Base-by-base conservation (phyloP, 352 stramenopile genomes). In the Phytophthora palmivora region DNA sequence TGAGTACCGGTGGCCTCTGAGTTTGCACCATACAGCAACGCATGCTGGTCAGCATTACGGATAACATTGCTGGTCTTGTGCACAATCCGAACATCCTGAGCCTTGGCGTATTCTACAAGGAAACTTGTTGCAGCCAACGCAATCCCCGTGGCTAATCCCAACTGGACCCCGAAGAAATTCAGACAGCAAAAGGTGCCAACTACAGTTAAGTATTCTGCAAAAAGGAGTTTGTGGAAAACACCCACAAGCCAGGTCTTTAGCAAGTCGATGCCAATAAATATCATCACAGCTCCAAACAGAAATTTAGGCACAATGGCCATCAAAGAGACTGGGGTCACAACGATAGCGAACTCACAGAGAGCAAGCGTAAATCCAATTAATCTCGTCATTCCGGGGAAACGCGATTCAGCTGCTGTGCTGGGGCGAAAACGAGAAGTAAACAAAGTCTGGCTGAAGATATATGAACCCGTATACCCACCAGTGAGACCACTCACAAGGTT, bases 211-310 rank as follows among this genome's bases (percentile, higher is more conserved):
- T 98, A 99, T 71, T 99, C 95, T 1, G 74, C 65, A 12, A 78
- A 65, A 1, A 88, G 74, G 10, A 92, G 52, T 53, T 91, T 92
- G 16, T 71, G 64, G 30, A 72, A 84, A 11, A 88, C 79, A 9
- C 69, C 78, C 16, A 91, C 51, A 6, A 92, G 63, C 84, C 84
- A 92, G 0, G 80, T 84, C 52, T 85, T 88, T 73, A 99, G 91
- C 7, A 99, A 71, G 62, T 99, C 96, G 5, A 98, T 75, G 30
- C 92, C 96, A 64, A 99, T 98, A 73, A 99, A 97, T 5, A 98
- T 90, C 56, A 99, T 88, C 15, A 99, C 76, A n/a, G 90, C 93
- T 14, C 96, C 97, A 72, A 99, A 99, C 59, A 99, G 98, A 55
- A 97, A 97, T 68, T 97, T 98, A 1, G 97, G 97, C 7, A 99